phyloP scores from a whole-genome alignment of 2,329 filamentous ascomycete genomes.

The Cytospora piceae region DNA sequence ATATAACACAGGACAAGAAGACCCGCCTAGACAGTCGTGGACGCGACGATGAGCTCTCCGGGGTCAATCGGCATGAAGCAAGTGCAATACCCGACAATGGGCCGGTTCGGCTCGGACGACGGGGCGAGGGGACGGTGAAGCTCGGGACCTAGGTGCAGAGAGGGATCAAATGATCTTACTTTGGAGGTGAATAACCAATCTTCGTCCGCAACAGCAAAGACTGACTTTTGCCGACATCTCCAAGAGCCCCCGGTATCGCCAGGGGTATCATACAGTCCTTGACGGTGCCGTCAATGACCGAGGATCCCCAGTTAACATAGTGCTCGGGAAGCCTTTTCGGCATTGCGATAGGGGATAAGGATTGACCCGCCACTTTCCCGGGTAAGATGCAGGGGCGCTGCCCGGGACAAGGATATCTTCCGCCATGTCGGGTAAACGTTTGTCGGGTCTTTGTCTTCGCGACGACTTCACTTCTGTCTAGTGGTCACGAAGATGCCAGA shows the following conservation, averaged over 20 bases:
- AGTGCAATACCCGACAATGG: conserved; percentile 1
- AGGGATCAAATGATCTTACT: neutral
- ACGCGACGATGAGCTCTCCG: neutral
- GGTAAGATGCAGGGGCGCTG: conserved; percentile 8
- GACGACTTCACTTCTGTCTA: neutral
- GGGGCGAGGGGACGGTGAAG: neutral
- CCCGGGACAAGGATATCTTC: neutral
- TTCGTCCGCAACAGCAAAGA: neutral
- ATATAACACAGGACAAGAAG: neutral
- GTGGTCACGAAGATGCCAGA: neutral
- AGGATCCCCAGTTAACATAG: neutral
- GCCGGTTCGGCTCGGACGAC: neutral
- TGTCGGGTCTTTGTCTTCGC: conserved; percentile 18
- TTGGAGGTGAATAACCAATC: neutral
- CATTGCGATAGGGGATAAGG: conserved; percentile 22
- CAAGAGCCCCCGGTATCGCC: conserved; percentile 20
- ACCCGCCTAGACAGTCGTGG: neutral
- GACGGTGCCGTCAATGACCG: conserved; percentile 13
- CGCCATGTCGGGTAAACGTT: conserved; percentile 24
- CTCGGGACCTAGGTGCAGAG: neutral
- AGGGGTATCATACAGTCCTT: neutral
- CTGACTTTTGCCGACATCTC: neutral
- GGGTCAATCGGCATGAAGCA: neutral
- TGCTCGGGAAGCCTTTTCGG: conserved; percentile 24
- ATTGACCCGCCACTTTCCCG: conserved; percentile 26